A percentile compares a stretch with the other conserved stretches of the same genome.
These are phyloP conservation scores for Cladophialophora yegresii DNA, from an alignment of 2,329 filamentous ascomycete genomes.

Conservation along the genomic window DNA sequence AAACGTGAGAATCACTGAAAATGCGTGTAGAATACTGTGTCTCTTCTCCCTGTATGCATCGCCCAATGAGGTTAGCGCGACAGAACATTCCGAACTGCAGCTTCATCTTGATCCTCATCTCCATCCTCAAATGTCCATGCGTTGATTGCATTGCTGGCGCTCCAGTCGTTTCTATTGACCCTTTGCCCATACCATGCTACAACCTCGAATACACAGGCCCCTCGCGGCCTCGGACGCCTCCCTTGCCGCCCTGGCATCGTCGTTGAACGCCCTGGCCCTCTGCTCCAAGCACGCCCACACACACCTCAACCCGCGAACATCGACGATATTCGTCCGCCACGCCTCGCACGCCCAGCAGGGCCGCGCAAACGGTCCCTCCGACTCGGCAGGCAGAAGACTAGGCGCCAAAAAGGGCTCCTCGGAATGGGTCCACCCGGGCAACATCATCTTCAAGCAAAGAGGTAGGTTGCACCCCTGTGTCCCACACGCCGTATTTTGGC, in stretches of 20 bases:
- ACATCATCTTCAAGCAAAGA: slow-evolving; percentile 97
- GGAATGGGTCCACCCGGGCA: slow-evolving; percentile 90
- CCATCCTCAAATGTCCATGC: not conserved
- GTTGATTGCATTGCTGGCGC: not conserved
- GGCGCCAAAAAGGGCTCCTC: slow-evolving; percentile 93
- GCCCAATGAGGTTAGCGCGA: not conserved
- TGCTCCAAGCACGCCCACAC: slow-evolving; percentile 39
- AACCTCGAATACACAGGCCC: slow-evolving; percentile 47
- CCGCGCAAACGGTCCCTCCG: slow-evolving; percentile 68
- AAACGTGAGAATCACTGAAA: not conserved
- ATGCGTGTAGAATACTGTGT: not conserved
- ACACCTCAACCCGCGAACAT: slow-evolving; percentile 38
- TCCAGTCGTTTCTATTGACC: not conserved
- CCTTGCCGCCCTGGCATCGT: slow-evolving; percentile 39
- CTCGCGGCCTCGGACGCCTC: slow-evolving; percentile 44
- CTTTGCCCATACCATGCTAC: slow-evolving; percentile 42
- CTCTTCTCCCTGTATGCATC: not conserved
- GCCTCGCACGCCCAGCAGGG: slow-evolving; percentile 67
- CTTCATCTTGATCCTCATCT: not conserved
- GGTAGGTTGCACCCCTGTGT: too few species aligned
- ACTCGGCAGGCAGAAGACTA: slow-evolving; percentile 78
- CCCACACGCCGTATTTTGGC: too few species aligned
- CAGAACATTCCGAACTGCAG: not conserved
- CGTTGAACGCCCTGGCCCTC: slow-evolving; percentile 39
- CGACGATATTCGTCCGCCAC: slow-evolving; percentile 53